A percentile compares a stretch with the other conserved stretches of the same genome.
These are phyloP conservation scores for Sequoia sempervirens DNA, from an alignment of 75 land plant genomes.

Conservation along the genomic window DNA sequence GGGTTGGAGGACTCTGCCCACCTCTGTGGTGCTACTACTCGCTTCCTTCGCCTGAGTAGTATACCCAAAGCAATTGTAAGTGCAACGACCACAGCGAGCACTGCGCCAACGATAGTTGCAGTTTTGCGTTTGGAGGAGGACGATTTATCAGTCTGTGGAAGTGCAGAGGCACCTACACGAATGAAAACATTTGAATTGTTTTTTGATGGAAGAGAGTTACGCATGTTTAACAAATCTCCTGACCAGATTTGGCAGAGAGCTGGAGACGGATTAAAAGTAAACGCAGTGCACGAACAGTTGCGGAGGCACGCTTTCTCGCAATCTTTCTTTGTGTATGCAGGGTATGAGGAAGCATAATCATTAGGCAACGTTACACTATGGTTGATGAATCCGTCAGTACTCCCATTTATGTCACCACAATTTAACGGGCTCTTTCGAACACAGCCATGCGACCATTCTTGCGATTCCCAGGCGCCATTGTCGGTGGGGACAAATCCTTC, in stretches of 20 bases:
- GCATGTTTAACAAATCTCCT: slow-evolving; percentile 29
- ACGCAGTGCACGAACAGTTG: slow-evolving; percentile 56
- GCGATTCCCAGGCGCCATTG: slow-evolving; percentile 22
- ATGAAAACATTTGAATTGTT: not conserved
- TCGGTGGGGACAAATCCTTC: slow-evolving; percentile 23
- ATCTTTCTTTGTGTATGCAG: not conserved
- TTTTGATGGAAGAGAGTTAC: not conserved
- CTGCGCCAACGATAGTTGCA: not conserved
- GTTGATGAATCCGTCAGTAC: slow-evolving; percentile 21
- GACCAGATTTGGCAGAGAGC: slow-evolving; percentile 32
- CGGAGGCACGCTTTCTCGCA: slow-evolving; percentile 35
- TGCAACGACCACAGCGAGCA: not conserved
- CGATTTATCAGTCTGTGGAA: not conserved
- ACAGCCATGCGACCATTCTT: slow-evolving; percentile 33
- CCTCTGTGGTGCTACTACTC: not conserved
- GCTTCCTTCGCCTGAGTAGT: not conserved
- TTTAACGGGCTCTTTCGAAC: slow-evolving; percentile 20
- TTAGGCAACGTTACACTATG: not conserved
- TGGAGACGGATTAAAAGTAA: slow-evolving; percentile 5
- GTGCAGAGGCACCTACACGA: slow-evolving; percentile 11
- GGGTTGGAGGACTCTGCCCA: not conserved
- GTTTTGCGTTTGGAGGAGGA: not conserved
- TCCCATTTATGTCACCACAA: slow-evolving; percentile 12
- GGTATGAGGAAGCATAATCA: not conserved
- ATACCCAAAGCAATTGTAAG: not conserved